Evolutionary conservation across 2,329 filamentous ascomycete genomes (phyloP), one percentile per base, ranked within the genome.

Genomic region (Cladosporium sp.): DNA sequence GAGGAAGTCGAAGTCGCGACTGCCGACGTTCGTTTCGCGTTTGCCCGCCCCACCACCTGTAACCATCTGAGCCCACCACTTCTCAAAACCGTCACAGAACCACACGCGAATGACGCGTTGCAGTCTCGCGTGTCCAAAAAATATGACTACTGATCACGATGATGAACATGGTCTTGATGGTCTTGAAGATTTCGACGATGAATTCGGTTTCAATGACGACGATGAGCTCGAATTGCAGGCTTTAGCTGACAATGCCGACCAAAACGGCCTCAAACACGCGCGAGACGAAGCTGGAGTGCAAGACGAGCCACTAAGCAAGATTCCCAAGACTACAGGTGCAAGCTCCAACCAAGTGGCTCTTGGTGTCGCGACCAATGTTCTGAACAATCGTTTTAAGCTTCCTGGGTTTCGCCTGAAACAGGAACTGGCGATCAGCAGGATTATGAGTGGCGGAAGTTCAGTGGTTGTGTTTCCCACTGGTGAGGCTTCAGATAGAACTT

Each of bases 341-440:
- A 1, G 19, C 22, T 6, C n/a, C 4, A 3, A 28, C 20, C n/a
- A 45, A 7, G 17, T 19, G 8, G 59, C 60, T 4, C 57, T 61
- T 8, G 39, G 50, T 6, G 44, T 64, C 6, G 70, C 69, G 7
- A 66, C 69, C n/a, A 68, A 66, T 13, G 67, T 77, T 0, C 67
- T 80, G 2, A 70, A 65, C 55, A 65, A 73, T 32, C 68, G 65
- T 4, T 80, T 80, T 62, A 74, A 73, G 0, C 66, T 79, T 10
- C 44, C 69, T 5, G 62, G 62, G 0, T 81, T 80, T 59, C 70
- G 75, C 42, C 66, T 79, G 15, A 75, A 78, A 63, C 78, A 80
- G 57, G 74, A 77, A 56, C 66, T 70, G 10, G 78, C 72, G 0
- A 78, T 80, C 57, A 66, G 71, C 3, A 68, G 73, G 24, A 62